A percentile compares a stretch with the other conserved stretches of the same genome.
Conservation (phyloP, 192 early-diverging fungal genomes). For the Cladochytrium replicatum region DNA sequence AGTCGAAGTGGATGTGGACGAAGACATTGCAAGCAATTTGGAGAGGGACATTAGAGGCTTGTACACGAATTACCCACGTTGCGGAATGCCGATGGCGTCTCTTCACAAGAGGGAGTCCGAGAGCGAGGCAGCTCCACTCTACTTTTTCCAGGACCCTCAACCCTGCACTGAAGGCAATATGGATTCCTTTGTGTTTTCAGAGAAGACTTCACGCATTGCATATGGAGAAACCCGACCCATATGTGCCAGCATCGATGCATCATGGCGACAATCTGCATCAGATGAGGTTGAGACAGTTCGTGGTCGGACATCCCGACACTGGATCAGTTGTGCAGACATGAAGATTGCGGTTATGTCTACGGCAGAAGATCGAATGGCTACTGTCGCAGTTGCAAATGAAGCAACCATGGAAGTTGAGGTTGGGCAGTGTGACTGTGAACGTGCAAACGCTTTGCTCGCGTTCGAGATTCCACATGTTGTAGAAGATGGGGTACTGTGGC, state of each 20-base stretch:
- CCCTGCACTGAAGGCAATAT: constrained; percentile 10
- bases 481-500: constrained; percentile 25
- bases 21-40: constrained; percentile 5
- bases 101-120: constrained; percentile 15
- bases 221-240: constrained; percentile 20
- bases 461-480: too few species aligned
- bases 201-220: constrained; percentile 11
- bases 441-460: too few species aligned
- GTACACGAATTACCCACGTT: constrained; percentile 23
- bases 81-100: constrained; percentile 32
- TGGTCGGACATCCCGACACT: too few species aligned
- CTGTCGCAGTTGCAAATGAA: too few species aligned
- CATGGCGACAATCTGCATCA: constrained; percentile 30
- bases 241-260: constrained; percentile 16
- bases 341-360: too few species aligned
- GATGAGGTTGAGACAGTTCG: too few species aligned
- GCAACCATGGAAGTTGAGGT: neutral
- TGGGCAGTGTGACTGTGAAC: constrained; percentile 11
- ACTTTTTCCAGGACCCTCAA: constrained; percentile 31
- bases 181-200: constrained; percentile 33
- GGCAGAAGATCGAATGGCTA: too few species aligned
- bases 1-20: constrained; percentile 7
- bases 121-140: constrained; percentile 9
- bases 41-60: constrained; percentile 22
- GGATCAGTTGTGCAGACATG: too few species aligned